Percentiles rank a stretch among this genome's conserved stretches.
Conservation (phyloP, 2,329 filamentous ascomycete genomes). For the Colletotrichum sp. region DNA sequence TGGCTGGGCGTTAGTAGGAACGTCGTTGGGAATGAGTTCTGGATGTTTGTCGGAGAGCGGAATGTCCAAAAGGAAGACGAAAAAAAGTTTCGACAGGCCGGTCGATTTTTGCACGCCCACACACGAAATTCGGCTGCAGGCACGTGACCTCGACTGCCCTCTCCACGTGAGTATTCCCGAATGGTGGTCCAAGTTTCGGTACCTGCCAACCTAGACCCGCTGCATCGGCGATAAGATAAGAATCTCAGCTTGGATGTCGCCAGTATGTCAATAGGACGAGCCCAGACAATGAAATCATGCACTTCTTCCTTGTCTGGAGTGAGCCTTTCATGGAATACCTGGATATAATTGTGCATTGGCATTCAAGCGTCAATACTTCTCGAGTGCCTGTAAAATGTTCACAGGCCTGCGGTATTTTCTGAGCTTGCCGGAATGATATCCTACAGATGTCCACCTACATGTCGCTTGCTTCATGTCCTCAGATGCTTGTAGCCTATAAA, state of each 20-base stretch:
- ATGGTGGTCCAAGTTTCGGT: background rate
- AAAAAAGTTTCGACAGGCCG: background rate
- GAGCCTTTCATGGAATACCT: background rate
- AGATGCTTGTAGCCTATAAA: background rate
- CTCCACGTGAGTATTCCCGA: background rate
- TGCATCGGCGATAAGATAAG: background rate
- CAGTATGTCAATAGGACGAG: background rate
- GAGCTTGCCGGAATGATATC: background rate
- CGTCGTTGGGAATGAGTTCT: slow-evolving; percentile 9
- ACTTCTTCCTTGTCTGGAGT: background rate
- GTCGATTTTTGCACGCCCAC: background rate
- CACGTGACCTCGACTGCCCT: background rate
- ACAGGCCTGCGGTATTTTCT: background rate
- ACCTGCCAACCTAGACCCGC: background rate
- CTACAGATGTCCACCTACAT: background rate
- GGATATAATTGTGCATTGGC: background rate
- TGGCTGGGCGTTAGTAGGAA: slow-evolving; percentile 35
- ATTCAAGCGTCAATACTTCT: background rate
- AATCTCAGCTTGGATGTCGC: background rate
- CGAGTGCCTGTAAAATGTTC: background rate
- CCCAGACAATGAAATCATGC: background rate
- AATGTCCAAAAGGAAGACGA: background rate
- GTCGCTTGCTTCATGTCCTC: background rate
- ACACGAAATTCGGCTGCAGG: background rate
- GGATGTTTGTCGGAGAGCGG: background rate